Evolutionary conservation across 1,139 yeast species (phyloP).

Genomic region (Kodamaea arcana): DNA sequence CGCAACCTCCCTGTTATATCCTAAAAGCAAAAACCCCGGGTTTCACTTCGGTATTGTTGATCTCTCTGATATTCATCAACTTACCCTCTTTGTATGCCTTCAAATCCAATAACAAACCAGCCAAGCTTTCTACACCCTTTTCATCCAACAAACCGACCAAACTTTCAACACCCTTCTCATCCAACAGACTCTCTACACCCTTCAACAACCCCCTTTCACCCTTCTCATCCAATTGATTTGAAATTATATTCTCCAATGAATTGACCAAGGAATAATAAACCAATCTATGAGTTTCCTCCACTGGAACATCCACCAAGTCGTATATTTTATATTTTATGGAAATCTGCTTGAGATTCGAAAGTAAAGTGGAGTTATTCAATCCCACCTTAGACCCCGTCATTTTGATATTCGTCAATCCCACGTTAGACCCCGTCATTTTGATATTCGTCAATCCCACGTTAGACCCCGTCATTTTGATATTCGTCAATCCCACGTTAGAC

Average conservation of each 20-base stretch:
- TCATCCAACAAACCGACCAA: background rate
- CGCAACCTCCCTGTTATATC: too few species aligned
- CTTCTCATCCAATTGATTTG: constrained; percentile 5
- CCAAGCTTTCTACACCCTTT: constrained; percentile 1
- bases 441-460: too few species aligned
- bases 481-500: too few species aligned
- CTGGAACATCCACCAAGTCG: constrained; percentile 13
- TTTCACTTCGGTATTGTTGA: too few species aligned
- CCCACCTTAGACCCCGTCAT: too few species aligned
- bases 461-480: too few species aligned
- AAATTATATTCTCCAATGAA: constrained; percentile 14
- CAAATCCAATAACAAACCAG: constrained; percentile 12
- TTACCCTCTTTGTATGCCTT: constrained; percentile 14
- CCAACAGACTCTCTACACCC: too few species aligned
- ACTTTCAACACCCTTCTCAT: too few species aligned
- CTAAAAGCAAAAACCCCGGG: too few species aligned
- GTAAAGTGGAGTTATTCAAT: constrained; percentile 13
- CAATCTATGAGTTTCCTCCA: constrained; percentile 14
- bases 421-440: too few species aligned
- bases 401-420: too few species aligned
- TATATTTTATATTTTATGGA: constrained; percentile 30
- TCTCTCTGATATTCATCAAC: constrained; percentile 17
- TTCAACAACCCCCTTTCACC: too few species aligned
- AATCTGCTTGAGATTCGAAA: constrained; percentile 26
- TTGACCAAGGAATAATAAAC: constrained; percentile 17